phyloP scores from a whole-genome alignment of 345 rosid genomes.

The Pugionium cornutum region DNA sequence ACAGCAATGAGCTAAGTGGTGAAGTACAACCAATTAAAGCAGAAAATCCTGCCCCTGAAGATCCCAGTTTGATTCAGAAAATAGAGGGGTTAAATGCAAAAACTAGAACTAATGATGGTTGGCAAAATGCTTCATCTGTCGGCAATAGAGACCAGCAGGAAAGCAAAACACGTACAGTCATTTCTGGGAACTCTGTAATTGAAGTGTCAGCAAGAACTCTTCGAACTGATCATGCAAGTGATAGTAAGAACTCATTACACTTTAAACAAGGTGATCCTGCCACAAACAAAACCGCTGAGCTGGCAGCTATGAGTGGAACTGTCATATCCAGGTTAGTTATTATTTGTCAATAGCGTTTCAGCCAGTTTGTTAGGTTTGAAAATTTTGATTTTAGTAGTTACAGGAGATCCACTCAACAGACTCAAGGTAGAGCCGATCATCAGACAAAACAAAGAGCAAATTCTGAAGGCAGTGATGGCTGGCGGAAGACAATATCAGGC shows the following conservation, averaged over 20 bases:
- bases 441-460: conserved; percentile 57
- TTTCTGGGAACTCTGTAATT: conserved; percentile 42
- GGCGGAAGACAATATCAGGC: conserved; percentile 53
- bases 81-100: conserved; percentile 87
- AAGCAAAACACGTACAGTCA: conserved; percentile 43
- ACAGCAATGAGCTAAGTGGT: conserved; percentile 44
- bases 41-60: conserved; percentile 49
- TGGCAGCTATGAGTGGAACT: neutral
- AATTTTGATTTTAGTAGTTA: conserved; percentile 40
- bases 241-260: conserved; percentile 38
- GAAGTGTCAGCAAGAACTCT: conserved; percentile 44
- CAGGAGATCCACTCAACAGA: conserved; percentile 72
- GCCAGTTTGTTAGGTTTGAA: conserved; percentile 33
- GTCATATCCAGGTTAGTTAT: conserved; percentile 58
- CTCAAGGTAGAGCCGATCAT: conserved; percentile 57
- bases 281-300: conserved; percentile 35
- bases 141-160: conserved; percentile 49
- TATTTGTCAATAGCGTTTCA: conserved; percentile 24
- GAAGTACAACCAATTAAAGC: conserved; percentile 39
- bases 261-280: conserved; percentile 45
- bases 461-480: conserved; percentile 58
- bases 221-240: conserved; percentile 42
- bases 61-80: conserved; percentile 74
- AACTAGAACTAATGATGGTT: conserved; percentile 60
- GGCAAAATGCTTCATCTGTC: conserved; percentile 45